Conservation (phyloP, 306 rosid genomes). For the Ceratonia siliqua region DNA sequence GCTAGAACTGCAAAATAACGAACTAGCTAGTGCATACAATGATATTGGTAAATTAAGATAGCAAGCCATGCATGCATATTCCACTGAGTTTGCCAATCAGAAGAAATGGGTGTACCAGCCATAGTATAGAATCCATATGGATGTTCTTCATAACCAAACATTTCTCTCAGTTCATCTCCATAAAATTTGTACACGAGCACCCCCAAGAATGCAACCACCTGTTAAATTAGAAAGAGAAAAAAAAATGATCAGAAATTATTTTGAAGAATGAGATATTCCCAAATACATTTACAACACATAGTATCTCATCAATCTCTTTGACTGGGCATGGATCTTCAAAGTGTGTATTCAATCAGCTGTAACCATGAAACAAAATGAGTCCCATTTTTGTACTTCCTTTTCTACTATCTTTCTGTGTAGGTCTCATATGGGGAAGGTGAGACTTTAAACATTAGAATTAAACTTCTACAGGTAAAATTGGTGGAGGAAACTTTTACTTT, state of each 20-base stretch:
- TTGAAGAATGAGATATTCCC: constrained; percentile 14
- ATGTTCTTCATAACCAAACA: constrained; percentile 99
- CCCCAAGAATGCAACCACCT: constrained; percentile 97
- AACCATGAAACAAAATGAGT: constrained; percentile 1
- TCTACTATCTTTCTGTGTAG: not conserved
- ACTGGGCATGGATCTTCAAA: constrained; percentile 22
- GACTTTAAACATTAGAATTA: constrained; percentile 6
- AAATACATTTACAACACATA: constrained; percentile 7
- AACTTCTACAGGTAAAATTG: not conserved
- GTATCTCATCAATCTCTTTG: constrained; percentile 32
- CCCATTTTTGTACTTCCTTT: constrained; percentile 7
- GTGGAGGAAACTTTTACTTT: not conserved
- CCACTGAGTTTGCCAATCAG: not conserved
- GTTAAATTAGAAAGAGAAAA: constrained; percentile 40
- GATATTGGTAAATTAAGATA: constrained; percentile 28
- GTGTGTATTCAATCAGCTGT: not conserved
- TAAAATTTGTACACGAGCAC: constrained; percentile 92
- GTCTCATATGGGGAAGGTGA: not conserved
- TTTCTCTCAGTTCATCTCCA: constrained; percentile 93
- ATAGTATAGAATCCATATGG: constrained; percentile 94
- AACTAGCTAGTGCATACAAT: constrained; percentile 15
- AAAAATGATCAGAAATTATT: constrained; percentile 29
- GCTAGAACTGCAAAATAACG: constrained; percentile 76
- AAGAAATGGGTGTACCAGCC: constrained; percentile 72
- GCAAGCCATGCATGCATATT: not conserved